Conservation (phyloP, 1,284 basidiomycete species). For the Mrakiaceae sp. region DNA sequence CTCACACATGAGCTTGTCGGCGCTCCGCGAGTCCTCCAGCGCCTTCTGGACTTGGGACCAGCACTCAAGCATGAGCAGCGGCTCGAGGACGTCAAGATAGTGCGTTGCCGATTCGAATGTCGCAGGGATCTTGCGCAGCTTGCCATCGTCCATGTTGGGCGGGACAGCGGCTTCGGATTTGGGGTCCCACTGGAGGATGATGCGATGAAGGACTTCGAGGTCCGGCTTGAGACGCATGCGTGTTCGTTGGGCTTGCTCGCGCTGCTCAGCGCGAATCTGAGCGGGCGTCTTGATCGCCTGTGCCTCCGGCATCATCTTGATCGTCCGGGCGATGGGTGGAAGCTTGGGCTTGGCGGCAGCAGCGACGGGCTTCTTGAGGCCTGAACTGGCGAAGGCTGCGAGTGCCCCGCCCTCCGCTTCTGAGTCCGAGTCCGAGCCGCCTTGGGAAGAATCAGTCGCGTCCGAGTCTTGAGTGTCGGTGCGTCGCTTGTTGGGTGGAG, state of each 20-base stretch:
- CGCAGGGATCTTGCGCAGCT: constrained; percentile 45
- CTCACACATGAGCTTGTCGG: constrained; percentile 46
- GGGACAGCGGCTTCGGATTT: constrained; percentile 52
- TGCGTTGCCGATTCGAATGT: constrained; percentile 54
- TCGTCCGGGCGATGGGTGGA: constrained; percentile 46
- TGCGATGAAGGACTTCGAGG: constrained; percentile 62
- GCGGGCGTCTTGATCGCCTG: constrained; percentile 30
- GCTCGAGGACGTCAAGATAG: constrained; percentile 68
- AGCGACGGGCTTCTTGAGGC: constrained; percentile 43
- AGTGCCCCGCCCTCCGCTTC: constrained; percentile 48
- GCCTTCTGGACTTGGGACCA: constrained; percentile 81
- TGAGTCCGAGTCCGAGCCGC: constrained; percentile 41
- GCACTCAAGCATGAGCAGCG: constrained; percentile 79
- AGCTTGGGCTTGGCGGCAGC: constrained; percentile 33
- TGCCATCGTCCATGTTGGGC: constrained; percentile 38
- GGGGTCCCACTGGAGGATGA: constrained; percentile 81
- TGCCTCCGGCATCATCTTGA: constrained; percentile 53
- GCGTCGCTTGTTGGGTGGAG: constrained; percentile 13
- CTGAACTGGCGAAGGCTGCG: constrained; percentile 48
- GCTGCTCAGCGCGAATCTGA: constrained; percentile 40
- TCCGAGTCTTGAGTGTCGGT: constrained; percentile 28
- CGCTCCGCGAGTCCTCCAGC: constrained; percentile 47
- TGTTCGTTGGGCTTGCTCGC: constrained; percentile 51
- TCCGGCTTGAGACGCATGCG: constrained; percentile 71
- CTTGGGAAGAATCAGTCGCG: constrained; percentile 36